Evolutionary conservation across 805 yeast species (phyloP), one percentile per base, ranked within the genome.

Genomic region (Yarrowia deformans): DNA sequence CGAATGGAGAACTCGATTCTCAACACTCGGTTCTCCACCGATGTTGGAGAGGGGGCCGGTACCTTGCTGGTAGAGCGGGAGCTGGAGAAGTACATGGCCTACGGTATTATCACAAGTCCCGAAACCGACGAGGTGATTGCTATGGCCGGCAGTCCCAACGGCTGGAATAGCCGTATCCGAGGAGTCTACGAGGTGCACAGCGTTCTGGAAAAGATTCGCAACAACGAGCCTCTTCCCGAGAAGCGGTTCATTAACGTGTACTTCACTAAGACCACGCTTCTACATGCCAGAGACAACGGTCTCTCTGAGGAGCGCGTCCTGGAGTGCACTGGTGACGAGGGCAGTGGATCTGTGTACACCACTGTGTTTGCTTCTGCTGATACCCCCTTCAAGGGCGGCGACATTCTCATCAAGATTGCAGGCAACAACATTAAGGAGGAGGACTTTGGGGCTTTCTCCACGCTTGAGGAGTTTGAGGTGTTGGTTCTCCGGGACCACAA

Each of bases 261-360:
- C 73, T 87, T 90, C 73, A 84, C 85, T 16, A 82, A 91, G 0
- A 81, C 89, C 42, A 83, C 90, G 0, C 81, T 91, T 32, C 82
- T 87, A 40, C 88, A 86, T 74, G 95, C 95, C 3, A 86, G 97
- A 77, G 85, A 90, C 49, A 84, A 90, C 75, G 95, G 95, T 29
- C 95, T 92, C 29, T 85, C 94, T 0, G 93, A 90, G 73, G 85
- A 85, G 49, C 91, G 96, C 93, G 88, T 92, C 69, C 74, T 81
- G 46, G 82, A 81, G 43, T 61, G 67, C 34, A 46, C 55, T 35
- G 19, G 35, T 14, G 67, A 61, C 45, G 16, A 29, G 10, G 64
- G 48, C n/a, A 32, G 32, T 8, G 66, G 66, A n/a, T 23, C 39
- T 7, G 66, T 60, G 14, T 63, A 48, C 48, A 23, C 56, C 5